Evolutionary conservation across 75 land plant species (phyloP).

Genomic region (Adiantum capillusveneris): DNA sequence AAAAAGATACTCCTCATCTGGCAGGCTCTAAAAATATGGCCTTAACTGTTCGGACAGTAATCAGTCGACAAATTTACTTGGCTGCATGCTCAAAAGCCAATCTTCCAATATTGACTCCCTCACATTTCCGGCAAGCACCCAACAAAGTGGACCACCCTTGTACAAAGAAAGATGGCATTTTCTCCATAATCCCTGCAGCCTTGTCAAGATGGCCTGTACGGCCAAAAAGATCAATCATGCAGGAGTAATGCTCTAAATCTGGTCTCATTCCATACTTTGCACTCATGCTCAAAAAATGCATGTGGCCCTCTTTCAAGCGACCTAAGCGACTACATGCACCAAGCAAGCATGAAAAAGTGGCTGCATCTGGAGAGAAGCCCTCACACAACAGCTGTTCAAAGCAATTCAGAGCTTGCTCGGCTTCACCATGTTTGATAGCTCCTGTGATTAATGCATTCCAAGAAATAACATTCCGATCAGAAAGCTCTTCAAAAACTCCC

Average conservation of each 20-base stretch:
- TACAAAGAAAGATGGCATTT: too few species aligned
- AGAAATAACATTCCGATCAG: constrained; percentile 10
- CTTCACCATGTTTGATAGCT: constrained; percentile 10
- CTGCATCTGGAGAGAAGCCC: constrained; percentile 2
- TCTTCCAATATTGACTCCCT: too few species aligned
- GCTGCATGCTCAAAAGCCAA: too few species aligned
- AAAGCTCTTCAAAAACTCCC: constrained; percentile 19
- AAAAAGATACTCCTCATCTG: too few species aligned
- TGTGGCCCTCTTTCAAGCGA: constrained; percentile 5
- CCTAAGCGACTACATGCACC: constrained; percentile 7
- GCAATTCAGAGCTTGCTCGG: constrained; percentile 9
- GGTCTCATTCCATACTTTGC: constrained; percentile 2
- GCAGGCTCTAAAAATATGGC: too few species aligned
- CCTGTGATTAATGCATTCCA: constrained; percentile 33
- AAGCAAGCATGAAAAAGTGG: constrained; percentile 6
- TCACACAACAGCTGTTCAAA: constrained; percentile 8
- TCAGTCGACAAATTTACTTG: too few species aligned
- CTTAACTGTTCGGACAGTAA: too few species aligned
- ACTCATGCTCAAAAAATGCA: constrained; percentile 3
- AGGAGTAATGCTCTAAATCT: constrained; percentile 6
- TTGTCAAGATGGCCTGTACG: constrained; percentile 3
- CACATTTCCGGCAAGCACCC: too few species aligned
- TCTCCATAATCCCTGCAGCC: too few species aligned
- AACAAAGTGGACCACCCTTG: too few species aligned
- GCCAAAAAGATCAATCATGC: constrained; percentile 14